phyloP scores from a whole-genome alignment of 805 yeast species.

The Ogataea polymorpha region DNA sequence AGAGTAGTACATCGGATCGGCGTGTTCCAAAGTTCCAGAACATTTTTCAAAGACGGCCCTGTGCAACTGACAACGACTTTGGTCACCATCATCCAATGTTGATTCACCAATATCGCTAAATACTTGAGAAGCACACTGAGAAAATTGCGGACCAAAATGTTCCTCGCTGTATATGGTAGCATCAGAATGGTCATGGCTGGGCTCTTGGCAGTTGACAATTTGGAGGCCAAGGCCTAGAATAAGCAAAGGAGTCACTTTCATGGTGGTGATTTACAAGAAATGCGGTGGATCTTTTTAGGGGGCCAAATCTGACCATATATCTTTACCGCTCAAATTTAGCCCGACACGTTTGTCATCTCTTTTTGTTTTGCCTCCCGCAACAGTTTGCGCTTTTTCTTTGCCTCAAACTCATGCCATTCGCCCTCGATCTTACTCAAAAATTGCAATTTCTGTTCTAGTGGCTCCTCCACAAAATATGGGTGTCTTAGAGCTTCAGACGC shows the following conservation, averaged over 20 bases:
- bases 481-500: conserved; percentile 71
- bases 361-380: conserved; percentile 25
- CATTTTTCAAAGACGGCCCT: conserved; percentile 15
- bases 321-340: conserved; percentile 4
- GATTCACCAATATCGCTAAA: neutral
- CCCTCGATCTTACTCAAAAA: conserved; percentile 59
- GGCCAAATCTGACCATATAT: conserved; percentile 2
- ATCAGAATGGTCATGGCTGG: conserved; percentile 1
- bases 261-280: neutral
- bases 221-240: neutral
- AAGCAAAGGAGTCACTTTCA: neutral
- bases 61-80: conserved; percentile 11
- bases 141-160: conserved; percentile 15
- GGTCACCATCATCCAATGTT: neutral
- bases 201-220: neutral
- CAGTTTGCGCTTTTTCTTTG: conserved; percentile 66
- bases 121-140: conserved; percentile 13
- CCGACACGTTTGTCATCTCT: conserved; percentile 11
- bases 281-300: neutral
- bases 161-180: conserved; percentile 13
- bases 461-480: conserved; percentile 68
- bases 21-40: conserved; percentile 5
- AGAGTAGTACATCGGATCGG: conserved; percentile 12
- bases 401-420: conserved; percentile 98
- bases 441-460: conserved; percentile 56